These are phyloP conservation scores for Metarhizium anisopliae DNA, from an alignment of 2,329 filamentous ascomycete species.

Conservation along the genomic window DNA sequence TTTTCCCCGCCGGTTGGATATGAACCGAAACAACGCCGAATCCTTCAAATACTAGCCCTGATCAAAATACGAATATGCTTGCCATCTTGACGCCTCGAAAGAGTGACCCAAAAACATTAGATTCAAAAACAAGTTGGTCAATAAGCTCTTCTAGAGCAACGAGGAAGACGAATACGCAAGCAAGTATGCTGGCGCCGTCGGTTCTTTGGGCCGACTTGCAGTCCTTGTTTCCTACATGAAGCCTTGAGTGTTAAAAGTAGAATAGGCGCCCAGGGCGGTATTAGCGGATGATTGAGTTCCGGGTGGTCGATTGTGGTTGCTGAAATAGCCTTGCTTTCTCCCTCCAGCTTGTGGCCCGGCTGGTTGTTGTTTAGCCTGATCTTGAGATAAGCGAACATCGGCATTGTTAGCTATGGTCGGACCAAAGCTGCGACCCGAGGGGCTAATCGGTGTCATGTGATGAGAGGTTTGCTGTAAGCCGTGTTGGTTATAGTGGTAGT, in stretches of 20 bases:
- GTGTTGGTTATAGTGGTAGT: constrained; percentile 1
- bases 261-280: constrained; percentile 1
- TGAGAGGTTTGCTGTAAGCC: background rate
- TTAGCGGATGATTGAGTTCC: background rate
- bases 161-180: background rate
- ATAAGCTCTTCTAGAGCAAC: background rate
- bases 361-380: background rate
- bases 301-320: background rate
- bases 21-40: too few species aligned
- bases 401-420: background rate
- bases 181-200: background rate
- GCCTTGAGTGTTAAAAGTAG: background rate
- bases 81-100: background rate
- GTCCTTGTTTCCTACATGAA: background rate
- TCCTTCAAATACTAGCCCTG: too few species aligned
- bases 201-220: too few species aligned
- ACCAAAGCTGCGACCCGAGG: background rate
- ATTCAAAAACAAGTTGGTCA: background rate
- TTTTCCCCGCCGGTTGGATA: too few species aligned
- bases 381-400: background rate
- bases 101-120: background rate
- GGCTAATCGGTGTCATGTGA: background rate
- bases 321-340: background rate
- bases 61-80: background rate
- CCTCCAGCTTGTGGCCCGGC: background rate